Conservation (phyloP, 139 green algal genomes). For the Diplosphaera chodatii region DNA sequence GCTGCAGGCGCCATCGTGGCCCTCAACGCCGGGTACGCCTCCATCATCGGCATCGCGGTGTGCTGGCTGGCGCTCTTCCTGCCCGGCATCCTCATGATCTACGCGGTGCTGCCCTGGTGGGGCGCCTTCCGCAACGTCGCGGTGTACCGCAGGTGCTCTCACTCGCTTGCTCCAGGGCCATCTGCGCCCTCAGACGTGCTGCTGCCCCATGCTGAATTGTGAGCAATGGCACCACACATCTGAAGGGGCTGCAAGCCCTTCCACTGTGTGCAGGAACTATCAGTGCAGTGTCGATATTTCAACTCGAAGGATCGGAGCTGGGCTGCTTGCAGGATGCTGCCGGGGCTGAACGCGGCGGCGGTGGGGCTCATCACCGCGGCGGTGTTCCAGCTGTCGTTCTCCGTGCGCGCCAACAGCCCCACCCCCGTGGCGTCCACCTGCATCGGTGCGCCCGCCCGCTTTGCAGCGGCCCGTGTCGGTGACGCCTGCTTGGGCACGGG, state of each 20-base stretch:
- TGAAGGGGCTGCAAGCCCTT: too few species aligned
- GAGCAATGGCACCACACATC: neutral
- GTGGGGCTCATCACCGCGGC: constrained; percentile 84
- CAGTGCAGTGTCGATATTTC: too few species aligned
- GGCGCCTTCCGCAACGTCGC: constrained; percentile 53
- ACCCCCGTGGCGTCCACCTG: constrained; percentile 58
- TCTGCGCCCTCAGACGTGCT: neutral
- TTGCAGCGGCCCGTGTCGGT: too few species aligned
- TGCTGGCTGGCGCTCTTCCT: constrained; percentile 87
- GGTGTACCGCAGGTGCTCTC: constrained; percentile 37
- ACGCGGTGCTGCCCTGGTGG: constrained; percentile 88
- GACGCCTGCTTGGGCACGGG: too few species aligned
- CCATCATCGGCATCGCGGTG: constrained; percentile 54
- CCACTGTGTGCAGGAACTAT: too few species aligned
- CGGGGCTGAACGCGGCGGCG: constrained; percentile 75
- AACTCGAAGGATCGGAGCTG: too few species aligned
- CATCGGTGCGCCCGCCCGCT: constrained; percentile 33
- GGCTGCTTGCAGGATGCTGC: constrained; percentile 29
- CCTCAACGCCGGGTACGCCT: constrained; percentile 38
- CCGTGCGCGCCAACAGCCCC: constrained; percentile 43
- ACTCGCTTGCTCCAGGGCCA: neutral
- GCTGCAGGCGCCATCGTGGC: constrained; percentile 61
- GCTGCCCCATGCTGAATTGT: neutral
- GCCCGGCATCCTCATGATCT: constrained; percentile 89
- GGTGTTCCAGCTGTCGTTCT: constrained; percentile 74